Evolutionary conservation across 495 filamentous ascomycete genomes (phyloP).

Genomic region (Chaetomium cochliodes): DNA sequence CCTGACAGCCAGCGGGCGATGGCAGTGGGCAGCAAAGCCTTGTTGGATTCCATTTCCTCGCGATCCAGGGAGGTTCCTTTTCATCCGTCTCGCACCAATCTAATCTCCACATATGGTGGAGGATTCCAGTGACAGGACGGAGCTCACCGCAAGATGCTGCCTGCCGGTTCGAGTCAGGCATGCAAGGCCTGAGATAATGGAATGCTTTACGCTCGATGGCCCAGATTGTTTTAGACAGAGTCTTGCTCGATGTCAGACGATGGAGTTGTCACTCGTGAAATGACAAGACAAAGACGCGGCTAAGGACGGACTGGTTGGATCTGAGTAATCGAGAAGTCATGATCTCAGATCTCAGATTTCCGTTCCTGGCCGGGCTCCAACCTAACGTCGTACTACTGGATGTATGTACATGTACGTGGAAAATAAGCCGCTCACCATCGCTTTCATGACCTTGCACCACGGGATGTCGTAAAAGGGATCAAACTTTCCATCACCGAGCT

Average conservation of each 20-base stretch:
- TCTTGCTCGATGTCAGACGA: constrained; percentile 4
- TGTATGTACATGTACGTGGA: too few relatives aligned
- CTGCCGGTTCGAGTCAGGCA: neutral
- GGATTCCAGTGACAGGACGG: neutral
- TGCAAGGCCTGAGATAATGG: neutral
- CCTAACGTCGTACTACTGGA: too few relatives aligned
- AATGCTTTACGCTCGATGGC: neutral
- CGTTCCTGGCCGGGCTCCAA: too few relatives aligned
- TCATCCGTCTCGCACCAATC: neutral
- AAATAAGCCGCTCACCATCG: neutral
- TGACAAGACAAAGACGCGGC: neutral
- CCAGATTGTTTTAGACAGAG: neutral
- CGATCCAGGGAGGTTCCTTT: neutral
- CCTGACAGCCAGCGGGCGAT: constrained; percentile 7
- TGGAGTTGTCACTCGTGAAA: constrained; percentile 1
- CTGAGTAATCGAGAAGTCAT: constrained; percentile 1
- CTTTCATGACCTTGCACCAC: neutral
- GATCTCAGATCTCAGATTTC: constrained; percentile 9
- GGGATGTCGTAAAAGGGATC: neutral
- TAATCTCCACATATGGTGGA: neutral
- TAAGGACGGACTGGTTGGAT: neutral
- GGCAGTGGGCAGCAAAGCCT: neutral
- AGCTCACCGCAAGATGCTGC: neutral
- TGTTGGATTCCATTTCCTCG: neutral
- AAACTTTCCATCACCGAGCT: neutral